Conservation (phyloP, 805 yeast genomes). For the Jamesozyma piceae region DNA sequence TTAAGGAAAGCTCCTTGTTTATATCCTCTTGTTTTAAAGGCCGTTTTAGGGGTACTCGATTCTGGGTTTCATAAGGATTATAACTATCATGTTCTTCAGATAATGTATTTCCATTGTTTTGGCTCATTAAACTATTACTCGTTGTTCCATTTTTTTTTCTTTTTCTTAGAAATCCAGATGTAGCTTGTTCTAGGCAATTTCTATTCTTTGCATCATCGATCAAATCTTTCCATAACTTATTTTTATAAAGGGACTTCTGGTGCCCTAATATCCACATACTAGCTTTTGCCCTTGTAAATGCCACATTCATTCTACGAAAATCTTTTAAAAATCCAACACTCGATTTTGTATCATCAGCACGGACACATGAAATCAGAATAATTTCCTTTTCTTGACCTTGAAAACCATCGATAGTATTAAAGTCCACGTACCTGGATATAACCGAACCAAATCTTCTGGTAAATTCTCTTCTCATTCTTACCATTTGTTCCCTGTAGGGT, state of each 20-base stretch:
- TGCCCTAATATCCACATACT: constrained; percentile 91
- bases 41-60: not conserved
- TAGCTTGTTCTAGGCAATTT: constrained; percentile 21
- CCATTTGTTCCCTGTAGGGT: constrained; percentile 86
- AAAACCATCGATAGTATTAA: constrained; percentile 94
- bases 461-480: constrained; percentile 49
- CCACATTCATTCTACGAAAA: constrained; percentile 93
- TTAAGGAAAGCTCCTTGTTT: not conserved
- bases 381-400: constrained; percentile 97
- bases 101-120: not conserved
- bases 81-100: constrained; percentile 3
- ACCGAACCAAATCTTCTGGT: constrained; percentile 48
- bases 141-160: not conserved
- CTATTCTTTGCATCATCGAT: constrained; percentile 56
- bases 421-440: constrained; percentile 62
- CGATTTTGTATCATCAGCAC: constrained; percentile 54
- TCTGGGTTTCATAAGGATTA: not conserved
- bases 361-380: constrained; percentile 84
- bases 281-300: constrained; percentile 84
- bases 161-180: constrained; percentile 20
- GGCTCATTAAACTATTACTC: not conserved
- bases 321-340: constrained; percentile 87
- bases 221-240: constrained; percentile 65
- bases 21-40: not conserved
- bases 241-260: constrained; percentile 49